Conservation (phyloP, 2,329 filamentous ascomycete species). For the Grosmannia clavigera region DNA sequence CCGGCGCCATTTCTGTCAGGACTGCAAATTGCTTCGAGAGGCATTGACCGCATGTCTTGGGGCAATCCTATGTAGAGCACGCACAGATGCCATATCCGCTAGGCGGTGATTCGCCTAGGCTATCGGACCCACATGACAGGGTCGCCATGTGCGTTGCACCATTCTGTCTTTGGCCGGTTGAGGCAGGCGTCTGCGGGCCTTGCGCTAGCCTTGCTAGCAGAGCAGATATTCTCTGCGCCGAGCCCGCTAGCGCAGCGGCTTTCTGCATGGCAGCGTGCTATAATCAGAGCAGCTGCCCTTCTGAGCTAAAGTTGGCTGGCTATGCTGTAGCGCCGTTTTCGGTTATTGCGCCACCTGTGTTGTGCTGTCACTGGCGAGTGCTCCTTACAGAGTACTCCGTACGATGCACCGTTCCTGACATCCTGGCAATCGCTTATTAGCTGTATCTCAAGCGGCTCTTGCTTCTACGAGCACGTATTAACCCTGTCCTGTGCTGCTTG, state of each 20-base stretch:
- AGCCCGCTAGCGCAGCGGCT: background rate
- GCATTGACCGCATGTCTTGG: too few relatives aligned
- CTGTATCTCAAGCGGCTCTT: too few relatives aligned
- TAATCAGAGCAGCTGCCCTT: background rate
- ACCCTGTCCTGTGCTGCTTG: too few relatives aligned
- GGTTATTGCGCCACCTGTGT: background rate
- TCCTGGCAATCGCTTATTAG: too few relatives aligned
- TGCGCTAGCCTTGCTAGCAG: background rate
- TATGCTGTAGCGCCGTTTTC: background rate
- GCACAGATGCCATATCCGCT: background rate
- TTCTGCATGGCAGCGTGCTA: background rate
- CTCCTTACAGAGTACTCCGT: too few relatives aligned
- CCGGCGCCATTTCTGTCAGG: background rate
- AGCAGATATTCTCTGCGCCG: background rate
- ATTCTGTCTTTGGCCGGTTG: constrained; percentile 4
- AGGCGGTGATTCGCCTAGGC: background rate
- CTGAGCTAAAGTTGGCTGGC: background rate
- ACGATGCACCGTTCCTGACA: too few relatives aligned
- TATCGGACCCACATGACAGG: background rate
- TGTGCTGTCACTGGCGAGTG: too few relatives aligned
- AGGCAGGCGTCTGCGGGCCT: background rate
- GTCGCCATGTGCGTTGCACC: constrained; percentile 9
- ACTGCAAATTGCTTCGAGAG: background rate
- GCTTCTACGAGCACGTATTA: too few relatives aligned
- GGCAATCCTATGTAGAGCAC: background rate